phyloP scores from a whole-genome alignment of 345 rosid genomes.

The Citropsis articulata region DNA sequence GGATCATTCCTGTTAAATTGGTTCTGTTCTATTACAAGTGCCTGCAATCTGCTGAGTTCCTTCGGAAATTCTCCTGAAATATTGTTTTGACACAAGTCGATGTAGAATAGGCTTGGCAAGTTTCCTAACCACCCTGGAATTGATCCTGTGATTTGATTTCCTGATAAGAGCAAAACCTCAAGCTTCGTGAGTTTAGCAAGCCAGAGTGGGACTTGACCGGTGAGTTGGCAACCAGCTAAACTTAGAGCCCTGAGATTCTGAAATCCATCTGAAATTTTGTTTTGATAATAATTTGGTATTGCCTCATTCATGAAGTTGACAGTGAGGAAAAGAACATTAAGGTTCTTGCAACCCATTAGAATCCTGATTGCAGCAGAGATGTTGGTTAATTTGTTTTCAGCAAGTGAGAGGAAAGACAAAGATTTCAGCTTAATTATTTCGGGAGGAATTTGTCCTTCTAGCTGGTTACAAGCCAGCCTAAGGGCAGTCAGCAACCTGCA shows the following conservation, averaged over 20 bases:
- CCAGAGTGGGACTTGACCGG: constrained; percentile 31
- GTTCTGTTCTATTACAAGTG: not conserved
- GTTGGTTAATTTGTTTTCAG: constrained; percentile 22
- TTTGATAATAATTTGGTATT: constrained; percentile 18
- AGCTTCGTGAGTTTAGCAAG: constrained; percentile 19
- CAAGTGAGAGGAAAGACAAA: constrained; percentile 10
- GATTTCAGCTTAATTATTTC: constrained; percentile 2
- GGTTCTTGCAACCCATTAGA: constrained; percentile 33
- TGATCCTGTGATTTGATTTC: constrained; percentile 26
- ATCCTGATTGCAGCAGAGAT: constrained; percentile 25
- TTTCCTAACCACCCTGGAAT: constrained; percentile 12
- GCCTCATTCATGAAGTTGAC: not conserved
- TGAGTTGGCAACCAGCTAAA: constrained; percentile 21
- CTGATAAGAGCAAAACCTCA: constrained; percentile 24
- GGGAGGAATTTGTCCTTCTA: not conserved
- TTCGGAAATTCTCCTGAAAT: not conserved
- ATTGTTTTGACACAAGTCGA: constrained; percentile 12
- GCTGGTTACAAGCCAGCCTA: not conserved
- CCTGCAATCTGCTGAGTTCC: not conserved
- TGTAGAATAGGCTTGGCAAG: not conserved
- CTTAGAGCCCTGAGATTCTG: constrained; percentile 23
- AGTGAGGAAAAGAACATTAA: constrained; percentile 16
- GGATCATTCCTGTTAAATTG: not conserved
- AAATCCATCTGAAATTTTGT: constrained; percentile 18
- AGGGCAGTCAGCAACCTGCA: constrained; percentile 5